Base-by-base conservation (phyloP, 1,284 basidiomycete species). In the Anthracocystis panici-leucophaei region DNA sequence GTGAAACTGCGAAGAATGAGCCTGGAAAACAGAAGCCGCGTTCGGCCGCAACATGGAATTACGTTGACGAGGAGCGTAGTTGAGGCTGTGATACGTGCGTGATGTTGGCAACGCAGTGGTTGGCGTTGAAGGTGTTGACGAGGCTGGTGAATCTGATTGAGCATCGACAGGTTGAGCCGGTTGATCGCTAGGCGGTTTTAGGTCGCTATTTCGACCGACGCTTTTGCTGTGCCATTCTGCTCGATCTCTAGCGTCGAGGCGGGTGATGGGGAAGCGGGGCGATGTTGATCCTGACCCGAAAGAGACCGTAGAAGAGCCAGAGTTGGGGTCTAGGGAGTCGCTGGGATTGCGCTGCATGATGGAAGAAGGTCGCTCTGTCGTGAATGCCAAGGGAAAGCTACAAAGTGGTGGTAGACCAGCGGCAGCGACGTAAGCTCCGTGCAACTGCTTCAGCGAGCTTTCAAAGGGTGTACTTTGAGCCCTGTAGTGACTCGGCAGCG, bases 71-170 rank as follows among this genome's bases (percentile, higher is more conserved):
- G 65, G 58, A 2, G 65, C 65, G 27, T 67, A 67, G 41, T 61
- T 67, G 38, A 67, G 58, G 45, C 65, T 67, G 50, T 67, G 54
- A 20, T 67, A 67, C 4, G 65, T 61, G 45, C 64, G 64, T 27
- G 63, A 59, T 1, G 56, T 10, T 27, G 56, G 45, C 6, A 38
- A 21, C 8, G 56, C 25, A 0, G 63, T 59, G 2, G 63, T 55
- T 10, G 63, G 63, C 1, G 63, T 65, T 11, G 63, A 65, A 33
- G 63, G 57, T 12, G 56, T 46, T 4, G 64, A 60, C 5, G 65
- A 61, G 14, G 53, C 31, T 3, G 58, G 52, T 5, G 64, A 57
- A 2, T 59, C 57, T 31, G 40, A 31, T 2, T 33, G 31, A 33
- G 31, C 12, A 33, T 33, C 31, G 8, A 33, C 31, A 9, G 31